phyloP scores from a whole-genome alignment of 2,329 filamentous ascomycete genomes.

The Diplodia corticola region DNA sequence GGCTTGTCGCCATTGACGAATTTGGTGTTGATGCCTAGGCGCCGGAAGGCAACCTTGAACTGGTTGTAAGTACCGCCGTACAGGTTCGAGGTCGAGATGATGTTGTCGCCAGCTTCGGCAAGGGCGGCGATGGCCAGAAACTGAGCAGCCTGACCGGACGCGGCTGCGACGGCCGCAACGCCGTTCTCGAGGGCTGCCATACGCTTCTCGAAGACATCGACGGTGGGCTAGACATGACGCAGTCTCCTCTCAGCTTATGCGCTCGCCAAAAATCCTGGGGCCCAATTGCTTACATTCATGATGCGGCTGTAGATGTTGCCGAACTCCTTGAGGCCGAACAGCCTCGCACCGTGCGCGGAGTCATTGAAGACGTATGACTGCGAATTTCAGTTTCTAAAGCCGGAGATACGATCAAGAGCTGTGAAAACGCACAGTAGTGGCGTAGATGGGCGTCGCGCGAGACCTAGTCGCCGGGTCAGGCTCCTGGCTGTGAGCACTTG shows the following conservation, averaged over 20 bases:
- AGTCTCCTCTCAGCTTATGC: background rate
- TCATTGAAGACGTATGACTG: slow-evolving; percentile 93
- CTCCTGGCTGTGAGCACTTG: slow-evolving; percentile 60
- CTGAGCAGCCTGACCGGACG: slow-evolving; percentile 87
- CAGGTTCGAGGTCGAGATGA: slow-evolving; percentile 84
- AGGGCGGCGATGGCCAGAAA: slow-evolving; percentile 86
- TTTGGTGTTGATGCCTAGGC: slow-evolving; percentile 85
- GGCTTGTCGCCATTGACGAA: slow-evolving; percentile 81
- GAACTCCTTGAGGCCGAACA: slow-evolving; percentile 95
- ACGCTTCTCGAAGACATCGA: slow-evolving; percentile 94
- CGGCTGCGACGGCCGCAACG: slow-evolving; percentile 77
- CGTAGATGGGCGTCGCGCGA: slow-evolving; percentile 93
- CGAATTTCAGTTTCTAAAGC: background rate
- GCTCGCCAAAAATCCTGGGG: background rate
- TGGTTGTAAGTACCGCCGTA: slow-evolving; percentile 98
- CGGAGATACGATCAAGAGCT: background rate
- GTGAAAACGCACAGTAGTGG: slow-evolving; percentile 64
- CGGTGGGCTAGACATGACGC: slow-evolving; percentile 72
- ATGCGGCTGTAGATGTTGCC: slow-evolving; percentile 98
- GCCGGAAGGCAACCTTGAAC: slow-evolving; percentile 85
- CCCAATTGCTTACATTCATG: slow-evolving; percentile 69
- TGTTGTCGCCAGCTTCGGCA: slow-evolving; percentile 88
- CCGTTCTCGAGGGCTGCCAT: slow-evolving; percentile 95
- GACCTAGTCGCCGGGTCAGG: slow-evolving; percentile 81
- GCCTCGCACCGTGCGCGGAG: slow-evolving; percentile 88